A percentile compares a stretch with the other conserved stretches of the same genome.
Evolutionary conservation across 352 stramenopile species (phyloP).

Genomic region (Phytophthora niederhauseri): DNA sequence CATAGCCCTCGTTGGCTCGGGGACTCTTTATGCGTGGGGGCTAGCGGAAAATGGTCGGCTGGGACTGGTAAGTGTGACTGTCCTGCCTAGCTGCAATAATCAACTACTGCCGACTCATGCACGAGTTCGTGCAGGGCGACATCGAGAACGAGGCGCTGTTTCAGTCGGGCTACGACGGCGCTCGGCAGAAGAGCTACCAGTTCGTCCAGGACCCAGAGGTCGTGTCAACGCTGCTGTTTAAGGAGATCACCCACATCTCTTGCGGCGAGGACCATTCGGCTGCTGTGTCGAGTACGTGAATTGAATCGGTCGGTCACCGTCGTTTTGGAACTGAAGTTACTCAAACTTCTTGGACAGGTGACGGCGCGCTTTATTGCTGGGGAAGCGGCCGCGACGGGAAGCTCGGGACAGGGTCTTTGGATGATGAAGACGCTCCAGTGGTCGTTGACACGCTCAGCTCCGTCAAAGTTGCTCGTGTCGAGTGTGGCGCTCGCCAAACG

Average conservation of each 20-base stretch:
- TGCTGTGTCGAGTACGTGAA: conserved; percentile 61
- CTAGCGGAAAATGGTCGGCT: conserved; percentile 70
- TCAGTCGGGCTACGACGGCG: conserved; percentile 67
- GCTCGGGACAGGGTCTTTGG: conserved; percentile 61
- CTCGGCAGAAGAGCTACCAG: conserved; percentile 72
- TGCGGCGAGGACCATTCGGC: conserved; percentile 75
- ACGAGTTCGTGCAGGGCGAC: conserved; percentile 48
- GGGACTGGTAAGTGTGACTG: conserved; percentile 48
- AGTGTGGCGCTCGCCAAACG: conserved; percentile 66
- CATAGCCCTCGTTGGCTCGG: conserved; percentile 46
- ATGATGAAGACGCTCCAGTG: conserved; percentile 61
- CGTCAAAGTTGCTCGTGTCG: conserved; percentile 57
- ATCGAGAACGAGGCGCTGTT: conserved; percentile 74
- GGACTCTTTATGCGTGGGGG: conserved; percentile 72
- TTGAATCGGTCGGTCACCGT: neutral
- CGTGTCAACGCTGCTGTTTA: conserved; percentile 53
- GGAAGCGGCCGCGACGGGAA: conserved; percentile 68
- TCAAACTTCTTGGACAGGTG: conserved; percentile 32
- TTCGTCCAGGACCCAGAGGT: conserved; percentile 55
- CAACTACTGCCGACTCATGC: neutral
- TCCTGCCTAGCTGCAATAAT: neutral
- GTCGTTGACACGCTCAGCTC: conserved; percentile 59
- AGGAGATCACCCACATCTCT: conserved; percentile 50
- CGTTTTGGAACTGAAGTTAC: conserved; percentile 1
- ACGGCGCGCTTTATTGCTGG: conserved; percentile 75